phyloP scores from a whole-genome alignment of 257 asterid species.

The Solanum gracilifrons region DNA sequence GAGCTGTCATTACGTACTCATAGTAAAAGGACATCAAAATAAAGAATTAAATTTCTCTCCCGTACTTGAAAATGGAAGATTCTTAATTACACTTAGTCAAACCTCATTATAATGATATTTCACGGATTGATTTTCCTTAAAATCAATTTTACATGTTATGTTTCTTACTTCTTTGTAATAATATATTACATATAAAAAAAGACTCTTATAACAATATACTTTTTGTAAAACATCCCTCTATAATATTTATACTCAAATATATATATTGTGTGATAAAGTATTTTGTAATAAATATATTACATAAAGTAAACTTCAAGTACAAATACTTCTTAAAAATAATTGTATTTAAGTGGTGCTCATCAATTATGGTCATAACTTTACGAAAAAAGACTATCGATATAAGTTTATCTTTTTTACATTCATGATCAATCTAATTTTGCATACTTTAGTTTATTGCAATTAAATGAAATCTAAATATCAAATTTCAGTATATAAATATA shows the following conservation, averaged over 20 bases:
- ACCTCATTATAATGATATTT: neutral
- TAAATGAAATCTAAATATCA: neutral
- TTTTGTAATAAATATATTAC: too few species aligned
- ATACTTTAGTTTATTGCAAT: too few species aligned
- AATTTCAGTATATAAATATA: too few species aligned
- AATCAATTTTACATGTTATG: neutral
- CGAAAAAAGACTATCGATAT: neutral
- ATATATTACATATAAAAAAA: neutral
- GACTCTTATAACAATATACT: too few species aligned
- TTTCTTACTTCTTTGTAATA: too few species aligned
- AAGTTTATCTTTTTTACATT: neutral
- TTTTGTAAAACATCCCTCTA: neutral
- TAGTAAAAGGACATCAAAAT: neutral
- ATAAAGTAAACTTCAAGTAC: neutral
- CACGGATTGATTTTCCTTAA: neutral
- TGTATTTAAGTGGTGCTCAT: neutral
- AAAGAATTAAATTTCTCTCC: neutral
- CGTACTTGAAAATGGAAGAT: neutral
- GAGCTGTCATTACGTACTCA: neutral
- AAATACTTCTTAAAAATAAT: too few species aligned
- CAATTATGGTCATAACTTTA: neutral
- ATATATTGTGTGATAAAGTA: neutral
- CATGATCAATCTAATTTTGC: neutral
- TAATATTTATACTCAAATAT: neutral
- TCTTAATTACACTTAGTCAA: neutral